Conservation (phyloP, 345 rosid genomes). For the Excoecaria cochinchinensis region DNA sequence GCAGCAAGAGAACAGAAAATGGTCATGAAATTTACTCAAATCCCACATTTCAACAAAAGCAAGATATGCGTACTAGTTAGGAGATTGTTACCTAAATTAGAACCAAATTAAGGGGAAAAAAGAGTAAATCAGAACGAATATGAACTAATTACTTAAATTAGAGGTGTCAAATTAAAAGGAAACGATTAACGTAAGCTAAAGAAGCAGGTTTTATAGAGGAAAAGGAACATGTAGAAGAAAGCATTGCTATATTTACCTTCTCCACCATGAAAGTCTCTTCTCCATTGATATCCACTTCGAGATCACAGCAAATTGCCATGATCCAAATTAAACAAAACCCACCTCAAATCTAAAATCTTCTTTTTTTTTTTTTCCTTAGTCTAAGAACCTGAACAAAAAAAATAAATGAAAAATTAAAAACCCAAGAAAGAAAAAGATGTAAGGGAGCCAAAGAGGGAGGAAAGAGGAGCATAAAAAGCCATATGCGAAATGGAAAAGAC, state of each 20-base stretch:
- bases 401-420: background rate
- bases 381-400: background rate
- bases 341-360: constrained; percentile 25
- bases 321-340: constrained; percentile 23
- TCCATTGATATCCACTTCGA: constrained; percentile 92
- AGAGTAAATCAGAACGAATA: background rate
- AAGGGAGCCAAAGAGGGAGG: background rate
- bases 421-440: background rate
- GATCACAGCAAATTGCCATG: constrained; percentile 79
- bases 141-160: background rate
- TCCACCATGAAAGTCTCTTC: constrained; percentile 76
- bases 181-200: background rate
- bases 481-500: constrained; percentile 9
- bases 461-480: background rate
- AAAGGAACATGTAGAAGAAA: background rate
- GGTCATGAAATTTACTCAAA: constrained; percentile 18
- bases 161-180: background rate
- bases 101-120: background rate
- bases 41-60: constrained; percentile 4
- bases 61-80: constrained; percentile 1
- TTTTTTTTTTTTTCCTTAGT: background rate
- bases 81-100: constrained; percentile 2
- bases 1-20: background rate
- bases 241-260: constrained; percentile 49
- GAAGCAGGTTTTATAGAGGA: background rate